phyloP scores from a whole-genome alignment of 2,329 filamentous ascomycete genomes.

The Pestalotiopsis sp. region DNA sequence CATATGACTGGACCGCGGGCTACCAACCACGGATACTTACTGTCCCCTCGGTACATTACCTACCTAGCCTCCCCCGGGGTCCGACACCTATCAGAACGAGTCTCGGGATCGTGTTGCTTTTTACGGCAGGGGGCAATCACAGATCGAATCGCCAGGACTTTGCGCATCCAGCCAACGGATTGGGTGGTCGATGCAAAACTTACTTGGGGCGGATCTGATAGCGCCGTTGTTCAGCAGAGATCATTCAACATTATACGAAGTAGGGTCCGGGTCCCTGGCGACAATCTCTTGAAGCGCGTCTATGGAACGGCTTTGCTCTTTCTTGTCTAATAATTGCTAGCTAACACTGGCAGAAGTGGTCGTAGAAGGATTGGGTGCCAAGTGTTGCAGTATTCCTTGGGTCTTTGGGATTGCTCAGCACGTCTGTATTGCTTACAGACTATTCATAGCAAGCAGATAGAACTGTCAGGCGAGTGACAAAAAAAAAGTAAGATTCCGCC shows the following conservation, averaged over 20 bases:
- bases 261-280: too few species aligned
- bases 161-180: not conserved
- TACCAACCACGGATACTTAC: too few species aligned
- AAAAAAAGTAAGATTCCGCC: too few species aligned
- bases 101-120: not conserved
- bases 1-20: too few species aligned
- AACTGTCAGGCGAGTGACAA: too few species aligned
- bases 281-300: too few species aligned
- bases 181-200: not conserved
- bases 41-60: not conserved
- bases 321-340: too few species aligned
- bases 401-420: not conserved
- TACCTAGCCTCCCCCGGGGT: not conserved
- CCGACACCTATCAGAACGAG: not conserved
- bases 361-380: too few species aligned
- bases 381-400: too few species aligned
- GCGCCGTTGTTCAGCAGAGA: not conserved
- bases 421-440: not conserved
- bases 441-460: not conserved
- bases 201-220: not conserved
- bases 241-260: too few species aligned
- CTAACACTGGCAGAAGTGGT: too few species aligned
- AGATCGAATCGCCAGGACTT: not conserved
- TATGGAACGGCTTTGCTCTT: too few species aligned
- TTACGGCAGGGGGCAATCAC: not conserved